Base-by-base conservation (phyloP, 2,329 filamentous ascomycete species). In the Aureobasidium mangrovei region DNA sequence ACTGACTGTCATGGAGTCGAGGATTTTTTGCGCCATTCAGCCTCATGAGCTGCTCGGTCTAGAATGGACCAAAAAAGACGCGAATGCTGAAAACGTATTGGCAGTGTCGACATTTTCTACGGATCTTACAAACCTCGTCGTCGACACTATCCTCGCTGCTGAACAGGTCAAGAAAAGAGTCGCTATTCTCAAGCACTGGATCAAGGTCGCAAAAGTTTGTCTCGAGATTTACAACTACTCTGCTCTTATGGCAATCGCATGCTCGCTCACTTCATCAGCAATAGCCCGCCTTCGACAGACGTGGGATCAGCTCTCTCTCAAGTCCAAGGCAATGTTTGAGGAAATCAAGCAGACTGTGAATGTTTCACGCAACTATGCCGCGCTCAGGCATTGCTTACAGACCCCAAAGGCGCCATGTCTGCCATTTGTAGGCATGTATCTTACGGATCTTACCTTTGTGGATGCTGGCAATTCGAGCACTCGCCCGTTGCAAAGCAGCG, bases 141-240 rank as follows among this genome's bases (percentile, higher is more conserved):
- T 89, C 0, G 91, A 97, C 66, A 94, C 88, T 0, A 95, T 98
- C 62, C 79, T 98, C 10, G 83, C 88, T 54, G 80, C 89, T 55
- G 80, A 87, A n/a, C 93, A 97, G 67, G 83, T 86, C 28, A 97
- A 97, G 79, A 95, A 91, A 74, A 83, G 93, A 28, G 91, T 93
- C 0, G 74, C 80, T 1, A 82, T 90, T 51, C 93, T 98, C 73
- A 97, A 98, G 74, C 91, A 97, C 63, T 98, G 93, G 93, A 88
- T 96, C 67, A 98, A 97, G 76, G 84, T 97, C 61, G 89, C 88
- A 0, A 80, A 86, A 62, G 88, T 87, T 63, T 95, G 89, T 60
- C 75, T 94, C 4, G 88, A 93, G 64, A 78, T 97, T 28, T 86
- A 93, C 73, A 98, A 98, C 72, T 98, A 96, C 63, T 91, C 98